Percentiles rank a stretch among this genome's conserved stretches.
Conservation (phyloP, 2,329 filamentous ascomycete genomes). For the Blastomyces gilchristii region DNA sequence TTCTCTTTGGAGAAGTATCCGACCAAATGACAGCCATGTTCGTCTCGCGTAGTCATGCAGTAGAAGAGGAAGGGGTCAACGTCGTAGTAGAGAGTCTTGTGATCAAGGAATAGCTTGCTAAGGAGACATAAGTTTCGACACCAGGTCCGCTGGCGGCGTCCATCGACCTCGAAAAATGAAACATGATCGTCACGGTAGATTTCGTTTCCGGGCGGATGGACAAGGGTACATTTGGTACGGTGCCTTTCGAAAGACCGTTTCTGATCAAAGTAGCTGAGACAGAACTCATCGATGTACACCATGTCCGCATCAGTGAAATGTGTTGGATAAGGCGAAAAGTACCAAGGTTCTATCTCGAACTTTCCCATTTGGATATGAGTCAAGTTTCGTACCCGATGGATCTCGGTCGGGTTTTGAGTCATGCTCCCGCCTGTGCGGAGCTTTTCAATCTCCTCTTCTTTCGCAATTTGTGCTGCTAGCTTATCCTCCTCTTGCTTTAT, state of each 20-base stretch:
- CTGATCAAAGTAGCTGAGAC: conserved; percentile 80
- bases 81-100: conserved; percentile 96
- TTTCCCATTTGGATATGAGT: conserved; percentile 89
- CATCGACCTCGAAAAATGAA: conserved; percentile 96
- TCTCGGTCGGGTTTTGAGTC: conserved; percentile 97
- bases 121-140: conserved; percentile 95
- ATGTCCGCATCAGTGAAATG: conserved; percentile 78
- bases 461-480: conserved; percentile 42
- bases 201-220: conserved; percentile 93
- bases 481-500: conserved; percentile 32
- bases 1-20: conserved; percentile 99
- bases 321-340: conserved; percentile 94
- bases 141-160: conserved; percentile 94
- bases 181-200: conserved; percentile 87
- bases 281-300: conserved; percentile 96
- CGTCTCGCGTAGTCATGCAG: conserved; percentile 88
- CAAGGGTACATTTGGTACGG: conserved; percentile 76
- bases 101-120: conserved; percentile 94
- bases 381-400: conserved; percentile 90
- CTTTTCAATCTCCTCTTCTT: conserved; percentile 89
- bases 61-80: conserved; percentile 97
- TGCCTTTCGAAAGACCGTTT: conserved; percentile 75
- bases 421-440: conserved; percentile 89
- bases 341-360: conserved; percentile 92
- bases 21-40: conserved; percentile 87